These are phyloP conservation scores for Populus davidiana DNA, from an alignment of 345 rosid species.

Conservation along the genomic window DNA sequence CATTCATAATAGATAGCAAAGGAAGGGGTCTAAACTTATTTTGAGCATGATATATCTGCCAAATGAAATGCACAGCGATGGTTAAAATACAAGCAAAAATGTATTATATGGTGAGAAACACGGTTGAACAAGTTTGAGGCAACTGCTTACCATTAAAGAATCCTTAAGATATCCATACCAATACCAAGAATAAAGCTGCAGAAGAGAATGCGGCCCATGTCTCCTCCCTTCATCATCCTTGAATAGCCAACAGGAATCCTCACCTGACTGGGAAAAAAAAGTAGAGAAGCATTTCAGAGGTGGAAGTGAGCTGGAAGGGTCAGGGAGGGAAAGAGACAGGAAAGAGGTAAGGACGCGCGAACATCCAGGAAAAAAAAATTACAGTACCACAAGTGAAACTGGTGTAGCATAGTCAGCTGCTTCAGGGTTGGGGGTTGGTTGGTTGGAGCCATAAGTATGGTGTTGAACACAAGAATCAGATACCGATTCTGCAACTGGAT, in stretches of 20 bases:
- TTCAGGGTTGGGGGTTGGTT: slow-evolving; percentile 29
- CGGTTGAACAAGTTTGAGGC: not conserved
- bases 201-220: slow-evolving; percentile 77
- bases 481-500: slow-evolving; percentile 25
- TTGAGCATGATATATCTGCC: slow-evolving; percentile 65
- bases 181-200: slow-evolving; percentile 67
- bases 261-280: slow-evolving; percentile 45
- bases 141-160: slow-evolving; percentile 54
- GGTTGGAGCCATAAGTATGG: slow-evolving; percentile 28
- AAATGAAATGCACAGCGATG: slow-evolving; percentile 19
- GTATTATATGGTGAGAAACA: not conserved
- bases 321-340: not conserved
- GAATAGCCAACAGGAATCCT: slow-evolving; percentile 73
- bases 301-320: not conserved
- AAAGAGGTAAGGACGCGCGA: not conserved
- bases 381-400: slow-evolving; percentile 49
- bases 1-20: slow-evolving; percentile 50
- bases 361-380: not conserved
- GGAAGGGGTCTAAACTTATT: slow-evolving; percentile 49
- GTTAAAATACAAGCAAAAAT: slow-evolving; percentile 9
- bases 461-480: slow-evolving; percentile 31
- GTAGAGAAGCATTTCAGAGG: not conserved
- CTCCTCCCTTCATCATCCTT: slow-evolving; percentile 64
- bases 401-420: slow-evolving; percentile 24
- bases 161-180: slow-evolving; percentile 53